Conservation (phyloP, 2,329 filamentous ascomycete genomes). For the Stemphylium beticola region DNA sequence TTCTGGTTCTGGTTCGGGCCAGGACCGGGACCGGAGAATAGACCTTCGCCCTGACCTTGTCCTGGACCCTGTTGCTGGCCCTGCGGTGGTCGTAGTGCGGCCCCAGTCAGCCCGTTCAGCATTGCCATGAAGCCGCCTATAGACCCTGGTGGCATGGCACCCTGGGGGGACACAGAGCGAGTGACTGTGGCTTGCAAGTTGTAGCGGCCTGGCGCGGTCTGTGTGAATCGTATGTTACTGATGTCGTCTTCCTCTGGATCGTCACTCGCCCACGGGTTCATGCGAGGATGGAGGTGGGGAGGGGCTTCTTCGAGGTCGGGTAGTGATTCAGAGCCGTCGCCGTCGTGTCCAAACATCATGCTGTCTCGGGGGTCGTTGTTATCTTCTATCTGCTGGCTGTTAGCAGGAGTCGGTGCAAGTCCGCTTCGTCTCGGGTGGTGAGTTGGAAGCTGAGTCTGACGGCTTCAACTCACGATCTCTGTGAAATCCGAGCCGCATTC, state of each 20-base stretch:
- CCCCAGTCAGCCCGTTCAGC: conserved; percentile 54
- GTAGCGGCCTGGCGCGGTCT: conserved; percentile 43
- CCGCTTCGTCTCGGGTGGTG: conserved; percentile 5
- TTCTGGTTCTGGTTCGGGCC: conserved; percentile 11
- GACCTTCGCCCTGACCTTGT: conserved; percentile 25
- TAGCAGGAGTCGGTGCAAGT: conserved; percentile 18
- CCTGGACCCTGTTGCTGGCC: conserved; percentile 16
- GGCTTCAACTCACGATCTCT: conserved; percentile 74
- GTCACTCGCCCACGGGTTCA: conserved; percentile 58
- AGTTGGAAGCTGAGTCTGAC: conserved; percentile 16
- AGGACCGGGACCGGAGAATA: conserved; percentile 16
- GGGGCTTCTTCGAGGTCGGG: conserved; percentile 34
- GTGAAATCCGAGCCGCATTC: conserved; percentile 78
- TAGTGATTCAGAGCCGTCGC: conserved; percentile 38
- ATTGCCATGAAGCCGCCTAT: conserved; percentile 55
- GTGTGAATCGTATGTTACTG: conserved; percentile 53
- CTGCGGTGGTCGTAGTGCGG: conserved; percentile 25
- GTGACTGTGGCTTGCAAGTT: conserved; percentile 45
- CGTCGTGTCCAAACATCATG: conserved; percentile 32
- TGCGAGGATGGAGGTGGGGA: conserved; percentile 45
- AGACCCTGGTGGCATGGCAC: conserved; percentile 28
- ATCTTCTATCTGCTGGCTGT: conserved; percentile 52
- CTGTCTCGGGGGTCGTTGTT: conserved; percentile 68
- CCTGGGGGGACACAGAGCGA: conserved; percentile 38
- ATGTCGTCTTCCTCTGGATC: conserved; percentile 59